Evolutionary conservation across 2,329 filamentous ascomycete species (phyloP), one percentile per base, ranked within the genome.

Genomic region (Ophiostoma perfectum): DNA sequence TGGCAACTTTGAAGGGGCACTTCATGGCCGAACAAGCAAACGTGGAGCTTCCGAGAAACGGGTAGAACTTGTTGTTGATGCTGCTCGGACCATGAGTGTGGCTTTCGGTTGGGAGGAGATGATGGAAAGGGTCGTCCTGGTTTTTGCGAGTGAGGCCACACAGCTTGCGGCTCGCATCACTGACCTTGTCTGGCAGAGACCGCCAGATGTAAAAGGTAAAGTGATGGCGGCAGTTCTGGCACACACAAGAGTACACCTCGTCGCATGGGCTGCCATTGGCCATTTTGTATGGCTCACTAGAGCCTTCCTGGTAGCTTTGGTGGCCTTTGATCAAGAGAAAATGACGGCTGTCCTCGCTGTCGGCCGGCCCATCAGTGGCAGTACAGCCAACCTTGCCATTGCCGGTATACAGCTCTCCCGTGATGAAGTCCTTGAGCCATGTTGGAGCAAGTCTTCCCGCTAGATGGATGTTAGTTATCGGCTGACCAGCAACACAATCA

Each of bases 1-100:
- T 74, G 1, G 74, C 78, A 49, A 86, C 67, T 36, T 75, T 72
- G 55, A 82, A 79, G 1, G 77, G 77, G 73, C 82, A 84, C 7
- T 75, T 72, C 0, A 74, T 73, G 3, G 79, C 77, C 0, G 79
- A 81, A 74, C 82, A 84, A 14, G 65, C 42, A 66, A 81, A 83
- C 14, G 73, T 69, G 41, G 80, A 77, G 39, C 75, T 73, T 12
- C 78, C 75, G 41, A 77, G 68, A 16, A 80, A 69, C 1, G 80
- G 81, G 45, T 80, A 78, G 67, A 80, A 79, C 68, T 80, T 79
- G 11, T 62, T 27, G 36, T 74, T 66, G 62, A 72, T 69, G 41
- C 60, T 16, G 6, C n/a, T 36, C 14, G 69, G 62, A 5, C 39
- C 12, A 9, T 55, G 12, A 36, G 45, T 66, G 7, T 70, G 67